phyloP scores from a whole-genome alignment of 345 rosid species.

The Conringia planisiliqua region DNA sequence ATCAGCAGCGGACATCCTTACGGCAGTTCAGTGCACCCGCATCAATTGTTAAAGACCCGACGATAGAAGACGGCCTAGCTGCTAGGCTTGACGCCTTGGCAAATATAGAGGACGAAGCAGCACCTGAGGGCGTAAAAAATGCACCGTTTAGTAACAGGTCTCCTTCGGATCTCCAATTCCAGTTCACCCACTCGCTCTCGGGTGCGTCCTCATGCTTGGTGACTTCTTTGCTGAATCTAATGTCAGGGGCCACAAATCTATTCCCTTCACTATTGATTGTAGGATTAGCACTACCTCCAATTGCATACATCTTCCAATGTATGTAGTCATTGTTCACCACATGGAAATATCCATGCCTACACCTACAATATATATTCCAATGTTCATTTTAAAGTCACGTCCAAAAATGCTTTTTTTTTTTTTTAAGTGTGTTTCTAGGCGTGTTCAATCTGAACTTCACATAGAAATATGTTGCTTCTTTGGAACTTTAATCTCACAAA shows the following conservation, averaged over 20 bases:
- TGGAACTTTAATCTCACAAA: no score
- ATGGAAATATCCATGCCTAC: background rate
- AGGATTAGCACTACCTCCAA: background rate
- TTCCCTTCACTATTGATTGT: background rate
- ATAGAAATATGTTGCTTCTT: no score
- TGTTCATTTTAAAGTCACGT: no score
- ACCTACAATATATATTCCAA: background rate
- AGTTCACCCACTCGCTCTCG: background rate
- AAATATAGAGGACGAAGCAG: background rate
- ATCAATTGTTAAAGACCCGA: background rate
- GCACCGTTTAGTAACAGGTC: background rate
- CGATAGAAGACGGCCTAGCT: background rate
- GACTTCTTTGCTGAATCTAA: background rate
- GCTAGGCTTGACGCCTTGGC: background rate
- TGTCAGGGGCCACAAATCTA: background rate
- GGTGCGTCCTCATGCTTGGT: background rate
- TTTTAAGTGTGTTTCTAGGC: no score
- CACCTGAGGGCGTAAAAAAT: background rate
- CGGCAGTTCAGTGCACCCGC: background rate
- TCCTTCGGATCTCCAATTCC: background rate
- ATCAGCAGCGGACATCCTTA: background rate
- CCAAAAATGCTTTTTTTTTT: no score
- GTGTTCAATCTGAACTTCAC: no score
- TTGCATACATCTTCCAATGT: background rate
- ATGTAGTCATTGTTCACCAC: background rate